phyloP scores from a whole-genome alignment of 2,329 filamentous ascomycete species.

The Geosmithia flava region DNA sequence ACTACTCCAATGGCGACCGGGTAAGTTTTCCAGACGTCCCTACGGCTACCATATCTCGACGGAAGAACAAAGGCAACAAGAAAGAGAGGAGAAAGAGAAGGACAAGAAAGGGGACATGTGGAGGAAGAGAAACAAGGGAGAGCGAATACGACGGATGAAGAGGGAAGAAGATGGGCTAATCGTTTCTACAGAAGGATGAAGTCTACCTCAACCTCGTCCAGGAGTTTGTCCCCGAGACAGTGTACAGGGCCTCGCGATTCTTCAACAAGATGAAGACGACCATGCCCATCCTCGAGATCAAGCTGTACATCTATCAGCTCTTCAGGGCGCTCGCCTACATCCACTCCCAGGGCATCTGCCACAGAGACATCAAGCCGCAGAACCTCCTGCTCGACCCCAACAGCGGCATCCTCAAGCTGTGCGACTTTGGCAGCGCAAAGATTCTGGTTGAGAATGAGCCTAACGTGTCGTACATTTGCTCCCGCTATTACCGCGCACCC shows the following conservation, averaged over 20 bases:
- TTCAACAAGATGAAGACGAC: conserved; percentile 99
- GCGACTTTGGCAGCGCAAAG: conserved; percentile 98
- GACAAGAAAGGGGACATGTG: background rate
- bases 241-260: conserved; percentile 94
- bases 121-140: no score
- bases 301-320: conserved; percentile 98
- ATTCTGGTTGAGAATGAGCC: conserved; percentile 98
- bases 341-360: conserved; percentile 97
- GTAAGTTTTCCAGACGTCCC: conserved; percentile 36
- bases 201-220: conserved; percentile 97
- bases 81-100: background rate
- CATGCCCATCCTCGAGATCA: conserved; percentile 97
- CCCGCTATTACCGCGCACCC: conserved; percentile 93
- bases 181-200: conserved; percentile 67
- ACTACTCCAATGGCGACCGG: conserved; percentile 97
- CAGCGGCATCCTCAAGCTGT: conserved; percentile 89
- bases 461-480: conserved; percentile 99
- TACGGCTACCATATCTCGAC: background rate
- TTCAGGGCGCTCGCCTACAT: conserved; percentile 98
- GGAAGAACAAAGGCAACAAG: background rate
- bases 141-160: no score
- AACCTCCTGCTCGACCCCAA: conserved; percentile 88
- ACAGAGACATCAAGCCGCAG: conserved; percentile 98
- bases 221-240: conserved; percentile 96
- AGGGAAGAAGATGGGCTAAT: conserved; percentile 4